Evolutionary conservation across 495 filamentous ascomycete genomes (phyloP), one percentile per base, ranked within the genome.

Genomic region (Penicillium maclennaniae): DNA sequence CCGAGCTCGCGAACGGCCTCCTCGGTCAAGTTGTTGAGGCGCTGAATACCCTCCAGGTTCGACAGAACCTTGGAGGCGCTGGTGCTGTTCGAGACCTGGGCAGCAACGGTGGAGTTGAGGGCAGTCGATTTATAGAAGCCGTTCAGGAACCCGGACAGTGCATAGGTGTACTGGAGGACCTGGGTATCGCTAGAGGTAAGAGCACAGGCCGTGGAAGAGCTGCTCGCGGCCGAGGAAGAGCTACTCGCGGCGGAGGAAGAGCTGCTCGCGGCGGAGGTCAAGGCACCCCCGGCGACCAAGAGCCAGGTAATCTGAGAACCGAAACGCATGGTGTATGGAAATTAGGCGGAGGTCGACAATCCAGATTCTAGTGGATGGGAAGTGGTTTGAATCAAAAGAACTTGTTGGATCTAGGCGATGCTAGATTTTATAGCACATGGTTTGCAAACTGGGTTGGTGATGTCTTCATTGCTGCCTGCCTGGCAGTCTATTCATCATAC

Each of bases 41-140:
- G 43, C 51, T 62, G 58, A 15, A 70, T 54, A 37, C 66, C 66
- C 19, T 51, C 46, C 53, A 70, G 49, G 49, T 70, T 67, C 28
- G 49, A 28, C 12, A 27, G 28, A 19, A 43, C 37, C 43, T 49
- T 66, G 51, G 45, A 56, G 21, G 54, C 47, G 16, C 17, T 54
- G 8, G 61, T 53, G 53, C 47, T 58, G 43, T 65, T 61, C 15
- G 51, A 49, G 21, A 60, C 59, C 47, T 39, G 28, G 9, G 38
- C 37, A 25, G 67, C 48, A 53, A 70, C 61, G 17, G 59, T 66
- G 47, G 58, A 49, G 52, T 68, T 66, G 53, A 66, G 19, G 1
- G 60, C 47, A 38, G 62, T 46, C 2, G 50, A 50, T 9, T 59
- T 43, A 48, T 67, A 70, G 61, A 50, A 70, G 26, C 53, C 27